phyloP scores from a whole-genome alignment of 2,329 filamentous ascomycete genomes.

The Colletotrichum tamarilloi region DNA sequence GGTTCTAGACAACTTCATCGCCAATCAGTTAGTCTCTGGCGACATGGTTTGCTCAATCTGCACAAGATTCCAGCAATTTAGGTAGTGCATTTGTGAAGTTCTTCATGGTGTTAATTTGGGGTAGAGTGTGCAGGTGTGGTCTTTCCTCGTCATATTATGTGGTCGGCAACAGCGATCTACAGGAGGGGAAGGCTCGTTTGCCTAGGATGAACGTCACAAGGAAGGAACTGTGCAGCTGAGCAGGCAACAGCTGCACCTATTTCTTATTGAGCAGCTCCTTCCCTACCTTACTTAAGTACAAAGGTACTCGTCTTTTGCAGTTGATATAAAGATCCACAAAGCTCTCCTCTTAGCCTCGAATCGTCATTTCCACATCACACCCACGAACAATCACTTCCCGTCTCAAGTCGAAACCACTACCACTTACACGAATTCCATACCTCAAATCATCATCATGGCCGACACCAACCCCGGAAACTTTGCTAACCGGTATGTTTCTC shows the following conservation, averaged over 20 bases:
- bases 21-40: background rate
- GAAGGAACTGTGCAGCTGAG: background rate
- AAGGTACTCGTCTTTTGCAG: background rate
- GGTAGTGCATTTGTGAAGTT: background rate
- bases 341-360: background rate
- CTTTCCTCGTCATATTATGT: slow-evolving; percentile 11
- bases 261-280: background rate
- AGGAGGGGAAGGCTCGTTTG: slow-evolving; percentile 13
- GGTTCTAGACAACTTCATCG: background rate
- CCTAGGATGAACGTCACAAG: slow-evolving; percentile 12
- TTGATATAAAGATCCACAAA: background rate
- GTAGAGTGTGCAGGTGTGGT: background rate
- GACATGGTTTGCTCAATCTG: background rate
- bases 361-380: background rate
- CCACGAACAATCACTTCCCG: background rate
- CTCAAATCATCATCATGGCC: slow-evolving; percentile 18
- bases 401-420: background rate
- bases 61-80: background rate
- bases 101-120: background rate
- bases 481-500: slow-evolving; percentile 34
- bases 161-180: slow-evolving; percentile 15
- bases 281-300: too few relatives aligned
- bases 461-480: slow-evolving; percentile 39
- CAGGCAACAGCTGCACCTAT: background rate
- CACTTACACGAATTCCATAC: background rate